Percentiles rank a stretch among this genome's conserved stretches.
phyloP scores from a whole-genome alignment of 345 rosid genomes.

The Excoecaria cochinchinensis region DNA sequence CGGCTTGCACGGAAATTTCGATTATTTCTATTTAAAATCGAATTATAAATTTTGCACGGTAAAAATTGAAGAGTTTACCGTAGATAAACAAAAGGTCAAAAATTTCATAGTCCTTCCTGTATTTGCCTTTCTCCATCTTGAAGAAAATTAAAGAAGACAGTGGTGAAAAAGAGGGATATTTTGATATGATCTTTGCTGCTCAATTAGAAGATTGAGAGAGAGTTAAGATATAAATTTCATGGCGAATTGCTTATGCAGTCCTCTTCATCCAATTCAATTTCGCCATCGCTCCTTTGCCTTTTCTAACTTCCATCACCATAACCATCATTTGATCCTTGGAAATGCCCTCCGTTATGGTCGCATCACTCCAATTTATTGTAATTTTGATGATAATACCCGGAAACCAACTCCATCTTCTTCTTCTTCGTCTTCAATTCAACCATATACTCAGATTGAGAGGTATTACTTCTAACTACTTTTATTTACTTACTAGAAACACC shows the following conservation, averaged over 20 bases:
- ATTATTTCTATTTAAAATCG: no score
- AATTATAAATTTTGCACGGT: no score
- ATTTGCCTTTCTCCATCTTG: no score
- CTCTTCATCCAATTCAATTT: background rate
- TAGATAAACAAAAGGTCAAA: no score
- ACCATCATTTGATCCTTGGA: background rate
- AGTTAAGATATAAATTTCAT: no score
- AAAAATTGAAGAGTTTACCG: no score
- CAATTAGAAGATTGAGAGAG: no score
- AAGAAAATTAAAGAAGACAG: no score
- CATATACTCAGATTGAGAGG: constrained; percentile 92
- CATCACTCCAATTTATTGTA: constrained; percentile 33
- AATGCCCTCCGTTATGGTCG: constrained; percentile 7
- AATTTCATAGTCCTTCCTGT: no score
- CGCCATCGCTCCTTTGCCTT: constrained; percentile 1
- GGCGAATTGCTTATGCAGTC: constrained; percentile 26
- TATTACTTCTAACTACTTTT: constrained; percentile 5
- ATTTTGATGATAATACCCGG: constrained; percentile 31
- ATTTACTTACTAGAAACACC: background rate
- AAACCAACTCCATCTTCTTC: constrained; percentile 26
- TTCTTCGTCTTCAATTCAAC: constrained; percentile 56
- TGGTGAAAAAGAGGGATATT: no score
- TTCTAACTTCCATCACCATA: background rate
- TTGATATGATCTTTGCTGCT: no score
- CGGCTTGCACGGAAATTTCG: no score